These are phyloP conservation scores for Kuraishia borneana DNA, from an alignment of 805 yeast genomes.

Conservation along the genomic window DNA sequence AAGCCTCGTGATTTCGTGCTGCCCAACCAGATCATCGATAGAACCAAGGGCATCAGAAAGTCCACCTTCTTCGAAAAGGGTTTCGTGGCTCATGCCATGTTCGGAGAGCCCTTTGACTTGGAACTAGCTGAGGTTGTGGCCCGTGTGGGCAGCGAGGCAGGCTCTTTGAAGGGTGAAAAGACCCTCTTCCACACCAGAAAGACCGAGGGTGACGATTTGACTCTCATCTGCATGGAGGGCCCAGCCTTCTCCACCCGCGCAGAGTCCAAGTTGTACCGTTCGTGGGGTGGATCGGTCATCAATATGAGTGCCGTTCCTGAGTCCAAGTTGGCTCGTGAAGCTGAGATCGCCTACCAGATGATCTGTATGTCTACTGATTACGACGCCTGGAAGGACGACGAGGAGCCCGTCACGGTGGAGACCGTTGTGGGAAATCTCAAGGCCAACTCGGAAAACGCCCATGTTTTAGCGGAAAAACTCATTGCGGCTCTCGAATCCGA, in stretches of 20 bases:
- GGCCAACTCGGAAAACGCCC: slow-evolving; percentile 84
- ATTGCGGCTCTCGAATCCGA: slow-evolving; percentile 57
- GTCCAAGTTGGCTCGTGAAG: slow-evolving; percentile 92
- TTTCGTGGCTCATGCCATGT: slow-evolving; percentile 93
- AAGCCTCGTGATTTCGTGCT: slow-evolving; percentile 94
- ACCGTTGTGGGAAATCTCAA: slow-evolving; percentile 84
- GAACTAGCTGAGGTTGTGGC: slow-evolving; percentile 56
- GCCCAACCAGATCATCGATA: slow-evolving; percentile 91
- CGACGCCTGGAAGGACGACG: slow-evolving; percentile 95
- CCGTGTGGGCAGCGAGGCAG: slow-evolving; percentile 30
- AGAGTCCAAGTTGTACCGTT: slow-evolving; percentile 75
- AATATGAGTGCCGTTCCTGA: slow-evolving; percentile 98
- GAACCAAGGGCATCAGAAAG: slow-evolving; percentile 91
- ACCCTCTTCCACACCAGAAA: slow-evolving; percentile 55
- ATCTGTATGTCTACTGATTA: slow-evolving; percentile 98
- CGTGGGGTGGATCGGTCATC: slow-evolving; percentile 91
- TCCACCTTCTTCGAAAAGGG: slow-evolving; percentile 87
- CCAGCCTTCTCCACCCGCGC: slow-evolving; percentile 97
- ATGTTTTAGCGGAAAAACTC: slow-evolving; percentile 57
- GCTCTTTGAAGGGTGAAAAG: slow-evolving; percentile 44
- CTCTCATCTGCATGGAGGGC: slow-evolving; percentile 96
- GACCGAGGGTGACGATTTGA: slow-evolving; percentile 58
- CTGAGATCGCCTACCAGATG: slow-evolving; percentile 96
- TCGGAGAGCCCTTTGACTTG: slow-evolving; percentile 92
- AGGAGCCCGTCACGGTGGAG: slow-evolving; percentile 97